These are phyloP conservation scores for Pyrrhoderma lamaoense DNA, from an alignment of 1,284 basidiomycete species.

Conservation along the genomic window DNA sequence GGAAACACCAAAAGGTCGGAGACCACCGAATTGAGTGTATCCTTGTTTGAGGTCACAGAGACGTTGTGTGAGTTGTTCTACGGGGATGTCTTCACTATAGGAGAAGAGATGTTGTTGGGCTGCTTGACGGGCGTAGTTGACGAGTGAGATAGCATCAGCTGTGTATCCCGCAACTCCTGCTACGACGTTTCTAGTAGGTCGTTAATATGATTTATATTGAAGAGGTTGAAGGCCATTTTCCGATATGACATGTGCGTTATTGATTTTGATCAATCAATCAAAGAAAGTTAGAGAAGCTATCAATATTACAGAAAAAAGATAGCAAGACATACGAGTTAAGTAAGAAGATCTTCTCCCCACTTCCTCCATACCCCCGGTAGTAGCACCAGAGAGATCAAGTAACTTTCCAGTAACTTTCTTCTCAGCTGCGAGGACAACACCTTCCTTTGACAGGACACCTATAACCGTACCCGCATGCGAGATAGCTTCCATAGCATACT, in stretches of 20 bases:
- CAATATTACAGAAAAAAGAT: neutral
- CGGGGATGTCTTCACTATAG: slow-evolving; percentile 97
- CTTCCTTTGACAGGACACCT: slow-evolving; percentile 90
- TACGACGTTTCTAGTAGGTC: slow-evolving; percentile 76
- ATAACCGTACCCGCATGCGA: slow-evolving; percentile 94
- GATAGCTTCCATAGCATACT: slow-evolving; percentile 99
- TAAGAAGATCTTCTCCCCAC: slow-evolving; percentile 96
- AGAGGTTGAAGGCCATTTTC: neutral
- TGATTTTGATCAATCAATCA: slow-evolving; percentile 4
- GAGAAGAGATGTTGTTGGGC: slow-evolving; percentile 85
- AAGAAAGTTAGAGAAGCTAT: slow-evolving; percentile 5
- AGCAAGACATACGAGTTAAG: slow-evolving; percentile 67
- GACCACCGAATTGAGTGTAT: slow-evolving; percentile 95
- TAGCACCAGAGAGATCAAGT: slow-evolving; percentile 78
- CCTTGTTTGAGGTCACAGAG: slow-evolving; percentile 98
- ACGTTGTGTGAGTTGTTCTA: slow-evolving; percentile 90
- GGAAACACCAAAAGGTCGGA: slow-evolving; percentile 84
- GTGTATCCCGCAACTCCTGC: slow-evolving; percentile 94
- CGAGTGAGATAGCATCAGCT: slow-evolving; percentile 95
- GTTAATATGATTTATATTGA: neutral
- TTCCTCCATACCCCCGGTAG: slow-evolving; percentile 90
- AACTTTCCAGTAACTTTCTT: slow-evolving; percentile 99
- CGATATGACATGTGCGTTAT: too few species aligned
- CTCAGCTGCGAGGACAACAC: slow-evolving; percentile 96
- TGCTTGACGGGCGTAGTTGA: slow-evolving; percentile 89